Base-by-base conservation (phyloP, 345 rosid genomes). In the Citrus australasica region DNA sequence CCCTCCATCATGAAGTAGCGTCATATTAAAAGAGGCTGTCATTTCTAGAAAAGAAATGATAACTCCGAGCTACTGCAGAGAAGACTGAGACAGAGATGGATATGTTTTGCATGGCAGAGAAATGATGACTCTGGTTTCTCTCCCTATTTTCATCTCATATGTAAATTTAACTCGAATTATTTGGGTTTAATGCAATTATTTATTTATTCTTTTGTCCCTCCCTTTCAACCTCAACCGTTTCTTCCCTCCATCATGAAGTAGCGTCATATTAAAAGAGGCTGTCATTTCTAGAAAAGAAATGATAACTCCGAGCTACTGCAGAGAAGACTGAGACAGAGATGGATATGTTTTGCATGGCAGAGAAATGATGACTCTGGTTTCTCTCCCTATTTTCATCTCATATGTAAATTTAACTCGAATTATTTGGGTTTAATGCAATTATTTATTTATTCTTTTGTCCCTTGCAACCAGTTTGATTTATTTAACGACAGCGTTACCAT, bases 221-320 rank as follows among this genome's bases (percentile, higher is more conserved):
- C 98, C 97, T 9, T 97, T 97, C 86, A 96, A 94, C 84, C 92
- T 96, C 21, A 90, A 94, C 88, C 95, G 98, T 35, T 94, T 90
- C 91, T 96, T 96, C 86, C 98, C 99, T 19, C 98, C 99, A 24
- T 92, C 98, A 7, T 90, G 84, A 90, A 78, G 77, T 62, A n/a
- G 38, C 2, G 27, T 46, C 27, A 13, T 7, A 40, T 48, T 5
- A 58, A n/a, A 24, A 60, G 61, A 58, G 58, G 55, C 38, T 28
- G 55, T 70, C 86, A 69, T 81, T 79, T 77, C 81, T 77, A 25
- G 75, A 75, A 7, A 22, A 14, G 66, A 22, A 8, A 24, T 37
- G 71, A 55, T 61, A 3, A 35, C n/a, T 19, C 48, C 17, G 27
- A 53, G 25, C 25, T 42, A 58, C 46, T 27, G 46, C 51, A 60